Evolutionary conservation across 2,329 filamentous ascomycete species (phyloP).

Genomic region (Exserohilum turcica): DNA sequence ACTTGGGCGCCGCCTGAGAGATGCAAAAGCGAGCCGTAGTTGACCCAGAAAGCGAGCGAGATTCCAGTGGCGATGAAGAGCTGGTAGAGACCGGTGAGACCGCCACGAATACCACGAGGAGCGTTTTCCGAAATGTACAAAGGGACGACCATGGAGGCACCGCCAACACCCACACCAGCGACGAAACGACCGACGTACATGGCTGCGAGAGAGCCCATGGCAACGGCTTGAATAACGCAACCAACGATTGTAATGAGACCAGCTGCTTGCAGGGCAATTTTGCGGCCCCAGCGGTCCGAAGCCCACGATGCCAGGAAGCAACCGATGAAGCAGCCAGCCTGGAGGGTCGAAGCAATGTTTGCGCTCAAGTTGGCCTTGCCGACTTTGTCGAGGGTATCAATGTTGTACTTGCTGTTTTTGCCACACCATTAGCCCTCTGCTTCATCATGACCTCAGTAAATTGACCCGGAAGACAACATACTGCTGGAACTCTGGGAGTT

Average conservation of each 20-base stretch:
- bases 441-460: not conserved
- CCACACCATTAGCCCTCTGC: not conserved
- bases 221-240: conserved; percentile 67
- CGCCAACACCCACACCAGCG: conserved; percentile 59
- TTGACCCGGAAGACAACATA: conserved; percentile 40
- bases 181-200: conserved; percentile 71
- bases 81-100: conserved; percentile 65
- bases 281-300: conserved; percentile 62
- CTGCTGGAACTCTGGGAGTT: conserved; percentile 62
- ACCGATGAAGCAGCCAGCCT: conserved; percentile 70
- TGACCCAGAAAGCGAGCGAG: conserved; percentile 61
- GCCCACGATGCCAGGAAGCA: conserved; percentile 63
- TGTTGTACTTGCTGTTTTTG: conserved; percentile 57
- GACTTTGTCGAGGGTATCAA: conserved; percentile 50
- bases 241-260: conserved; percentile 65
- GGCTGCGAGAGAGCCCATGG: conserved; percentile 63
- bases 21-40: conserved; percentile 58
- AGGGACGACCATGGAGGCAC: conserved; percentile 63
- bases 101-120: conserved; percentile 63
- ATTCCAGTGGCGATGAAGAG: conserved; percentile 61
- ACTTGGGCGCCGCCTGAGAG: conserved; percentile 55
- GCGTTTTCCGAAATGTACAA: conserved; percentile 66
- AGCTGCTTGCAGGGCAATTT: conserved; percentile 59
- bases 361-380: conserved; percentile 62
- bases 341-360: conserved; percentile 73